A percentile compares a stretch with the other conserved stretches of the same genome.
Conservation (phyloP, 2,329 filamentous ascomycete genomes). For the Microsporum audouinii region DNA sequence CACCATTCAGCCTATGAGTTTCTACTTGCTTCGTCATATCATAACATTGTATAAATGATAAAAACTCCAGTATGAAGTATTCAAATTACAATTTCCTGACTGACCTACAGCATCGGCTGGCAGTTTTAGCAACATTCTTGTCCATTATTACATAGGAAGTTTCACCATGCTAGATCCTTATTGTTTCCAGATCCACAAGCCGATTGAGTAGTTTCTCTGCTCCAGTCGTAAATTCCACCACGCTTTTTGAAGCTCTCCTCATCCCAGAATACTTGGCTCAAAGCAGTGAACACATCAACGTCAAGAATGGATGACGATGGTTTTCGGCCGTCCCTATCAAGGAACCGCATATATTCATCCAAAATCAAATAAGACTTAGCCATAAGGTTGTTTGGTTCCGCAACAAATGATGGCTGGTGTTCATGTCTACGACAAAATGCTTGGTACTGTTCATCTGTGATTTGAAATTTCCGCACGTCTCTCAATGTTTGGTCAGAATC, state of each 20-base stretch:
- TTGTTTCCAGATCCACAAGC: background rate
- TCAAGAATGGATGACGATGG: constrained; percentile 33
- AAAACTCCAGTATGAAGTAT: too few relatives aligned
- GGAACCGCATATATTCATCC: constrained; percentile 43
- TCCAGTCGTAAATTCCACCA: constrained; percentile 43
- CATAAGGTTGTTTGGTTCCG: constrained; percentile 43
- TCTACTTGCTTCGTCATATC: background rate
- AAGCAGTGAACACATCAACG: constrained; percentile 37
- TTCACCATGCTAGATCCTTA: background rate
- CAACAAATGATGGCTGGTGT: constrained; percentile 34
- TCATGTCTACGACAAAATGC: constrained; percentile 38
- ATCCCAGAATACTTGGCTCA: constrained; percentile 39
- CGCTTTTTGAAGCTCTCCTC: constrained; percentile 34
- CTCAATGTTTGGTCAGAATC: constrained; percentile 33
- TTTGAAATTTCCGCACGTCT: constrained; percentile 36
- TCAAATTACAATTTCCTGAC: too few relatives aligned
- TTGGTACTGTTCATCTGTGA: constrained; percentile 38
- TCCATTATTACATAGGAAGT: background rate
- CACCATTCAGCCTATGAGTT: background rate
- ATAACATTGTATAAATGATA: too few relatives aligned
- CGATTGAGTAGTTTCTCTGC: background rate
- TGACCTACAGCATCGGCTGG: too few relatives aligned
- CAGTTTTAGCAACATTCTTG: too few relatives aligned
- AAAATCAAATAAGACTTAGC: constrained; percentile 41
- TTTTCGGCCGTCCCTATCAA: constrained; percentile 34